These are phyloP conservation scores for Hypomyces rosellus DNA, from an alignment of 2,329 filamentous ascomycete species.

Conservation along the genomic window DNA sequence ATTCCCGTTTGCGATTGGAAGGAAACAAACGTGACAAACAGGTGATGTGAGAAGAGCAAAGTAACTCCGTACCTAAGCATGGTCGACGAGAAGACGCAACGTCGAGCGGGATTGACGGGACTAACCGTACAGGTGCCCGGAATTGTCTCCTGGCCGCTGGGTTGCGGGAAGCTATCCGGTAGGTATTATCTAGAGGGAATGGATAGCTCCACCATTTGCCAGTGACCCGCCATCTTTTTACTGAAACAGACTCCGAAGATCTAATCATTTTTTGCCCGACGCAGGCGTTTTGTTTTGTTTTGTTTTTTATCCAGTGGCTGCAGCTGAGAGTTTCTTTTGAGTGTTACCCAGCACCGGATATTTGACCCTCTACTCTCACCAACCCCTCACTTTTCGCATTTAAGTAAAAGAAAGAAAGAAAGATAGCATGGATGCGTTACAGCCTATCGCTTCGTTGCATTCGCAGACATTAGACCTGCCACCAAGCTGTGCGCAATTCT, in stretches of 20 bases:
- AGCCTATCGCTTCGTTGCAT: slow-evolving; percentile 34
- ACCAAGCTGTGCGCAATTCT: slow-evolving; percentile 74
- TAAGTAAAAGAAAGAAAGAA: too few relatives aligned
- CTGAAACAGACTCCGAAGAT: too few relatives aligned
- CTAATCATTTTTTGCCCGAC: too few relatives aligned
- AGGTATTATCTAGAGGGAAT: too few relatives aligned
- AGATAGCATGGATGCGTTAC: slow-evolving; percentile 10
- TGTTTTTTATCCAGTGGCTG: background rate
- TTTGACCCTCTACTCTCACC: background rate
- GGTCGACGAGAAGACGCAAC: background rate
- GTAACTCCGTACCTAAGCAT: background rate
- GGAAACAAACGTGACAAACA: background rate
- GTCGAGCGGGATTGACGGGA: background rate
- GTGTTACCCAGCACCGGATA: too few relatives aligned
- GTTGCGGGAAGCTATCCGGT: too few relatives aligned
- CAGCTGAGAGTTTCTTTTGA: too few relatives aligned
- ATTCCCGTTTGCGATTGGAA: too few relatives aligned
- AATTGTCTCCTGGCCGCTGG: too few relatives aligned
- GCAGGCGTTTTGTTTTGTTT: background rate
- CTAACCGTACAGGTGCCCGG: background rate
- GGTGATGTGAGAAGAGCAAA: too few relatives aligned
- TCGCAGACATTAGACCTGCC: slow-evolving; percentile 57
- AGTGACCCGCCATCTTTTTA: too few relatives aligned
- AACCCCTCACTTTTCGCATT: background rate
- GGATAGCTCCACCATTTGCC: too few relatives aligned